Evolutionary conservation across 2,329 filamentous ascomycete genomes (phyloP).

Genomic region (Pyricularia sp.): DNA sequence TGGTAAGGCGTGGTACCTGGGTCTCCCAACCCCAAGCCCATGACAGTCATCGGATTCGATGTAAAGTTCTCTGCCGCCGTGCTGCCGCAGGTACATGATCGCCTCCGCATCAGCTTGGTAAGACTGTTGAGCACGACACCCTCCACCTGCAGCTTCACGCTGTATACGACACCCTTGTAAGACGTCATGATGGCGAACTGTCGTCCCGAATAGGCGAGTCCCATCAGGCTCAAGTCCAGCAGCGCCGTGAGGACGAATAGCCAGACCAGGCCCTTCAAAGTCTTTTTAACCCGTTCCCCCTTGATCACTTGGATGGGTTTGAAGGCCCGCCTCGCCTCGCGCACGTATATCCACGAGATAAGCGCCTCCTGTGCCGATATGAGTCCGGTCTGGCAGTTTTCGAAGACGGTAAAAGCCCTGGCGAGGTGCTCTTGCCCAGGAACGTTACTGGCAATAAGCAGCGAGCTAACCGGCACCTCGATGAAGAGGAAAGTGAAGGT

Average conservation of each 20-base stretch:
- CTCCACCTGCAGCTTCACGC: slow-evolving; percentile 8
- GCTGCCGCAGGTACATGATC: background rate
- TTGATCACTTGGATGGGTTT: background rate
- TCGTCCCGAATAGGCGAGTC: slow-evolving; percentile 3
- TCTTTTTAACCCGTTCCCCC: background rate
- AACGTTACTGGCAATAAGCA: slow-evolving; percentile 31
- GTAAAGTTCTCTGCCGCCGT: background rate
- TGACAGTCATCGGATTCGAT: background rate
- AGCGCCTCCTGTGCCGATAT: slow-evolving; percentile 12
- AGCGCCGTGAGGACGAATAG: slow-evolving; percentile 20
- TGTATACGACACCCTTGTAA: slow-evolving; percentile 8
- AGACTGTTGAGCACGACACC: slow-evolving; percentile 6
- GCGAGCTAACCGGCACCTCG: slow-evolving; percentile 36
- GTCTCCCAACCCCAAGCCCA: too few species aligned
- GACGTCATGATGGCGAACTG: slow-evolving; percentile 5
- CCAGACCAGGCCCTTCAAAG: background rate
- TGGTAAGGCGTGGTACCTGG: background rate
- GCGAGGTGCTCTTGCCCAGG: slow-evolving; percentile 24
- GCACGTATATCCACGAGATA: slow-evolving; percentile 35
- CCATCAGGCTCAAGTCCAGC: slow-evolving; percentile 14
- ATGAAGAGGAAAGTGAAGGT: slow-evolving; percentile 34
- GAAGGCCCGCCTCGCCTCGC: slow-evolving; percentile 32
- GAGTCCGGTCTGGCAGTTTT: slow-evolving; percentile 12
- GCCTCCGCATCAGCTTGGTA: slow-evolving; percentile 3
- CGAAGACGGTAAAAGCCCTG: slow-evolving; percentile 28